These are phyloP conservation scores for Fusarium incarnatum DNA, from an alignment of 2,329 filamentous ascomycete species.

Conservation along the genomic window DNA sequence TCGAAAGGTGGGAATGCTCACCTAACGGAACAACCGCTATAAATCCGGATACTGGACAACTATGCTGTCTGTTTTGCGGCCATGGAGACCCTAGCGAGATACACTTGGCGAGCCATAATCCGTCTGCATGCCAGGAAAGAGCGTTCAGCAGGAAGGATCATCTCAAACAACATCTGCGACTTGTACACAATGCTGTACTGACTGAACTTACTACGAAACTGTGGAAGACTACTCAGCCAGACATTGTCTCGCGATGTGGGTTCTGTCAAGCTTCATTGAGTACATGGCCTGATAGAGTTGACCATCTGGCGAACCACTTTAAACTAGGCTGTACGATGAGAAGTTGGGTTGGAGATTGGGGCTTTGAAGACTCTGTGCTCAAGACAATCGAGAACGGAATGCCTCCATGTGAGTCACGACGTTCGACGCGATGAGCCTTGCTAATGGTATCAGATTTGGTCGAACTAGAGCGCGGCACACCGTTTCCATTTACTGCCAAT, in stretches of 20 bases:
- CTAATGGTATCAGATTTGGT: constrained; percentile 32
- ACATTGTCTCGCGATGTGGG: constrained; percentile 55
- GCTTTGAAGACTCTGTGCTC: constrained; percentile 53
- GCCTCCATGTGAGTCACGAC: constrained; percentile 50
- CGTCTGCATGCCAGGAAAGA: constrained; percentile 61
- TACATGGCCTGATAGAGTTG: constrained; percentile 51
- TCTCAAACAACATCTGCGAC: constrained; percentile 56
- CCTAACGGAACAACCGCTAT: constrained; percentile 50
- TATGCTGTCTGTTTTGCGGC: constrained; percentile 54
- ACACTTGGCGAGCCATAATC: constrained; percentile 53
- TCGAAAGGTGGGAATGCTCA: constrained; percentile 59
- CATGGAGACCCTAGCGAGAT: constrained; percentile 44
- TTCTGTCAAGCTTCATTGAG: constrained; percentile 54
- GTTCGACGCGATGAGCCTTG: accelerated
- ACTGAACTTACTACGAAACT: constrained; percentile 27
- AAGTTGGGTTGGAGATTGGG: constrained; percentile 58
- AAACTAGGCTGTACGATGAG: constrained; percentile 56
- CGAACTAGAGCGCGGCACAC: constrained; percentile 34
- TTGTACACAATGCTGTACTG: constrained; percentile 57
- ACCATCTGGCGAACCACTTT: constrained; percentile 58
- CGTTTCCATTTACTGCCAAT: constrained; percentile 34
- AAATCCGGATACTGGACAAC: constrained; percentile 49
- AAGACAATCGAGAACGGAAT: constrained; percentile 56
- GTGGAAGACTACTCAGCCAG: constrained; percentile 54
- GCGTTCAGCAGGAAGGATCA: constrained; percentile 59